A percentile compares a stretch with the other conserved stretches of the same genome.
These are phyloP conservation scores for Pseudoturritis turrita DNA, from an alignment of 345 rosid genomes.

Conservation along the genomic window DNA sequence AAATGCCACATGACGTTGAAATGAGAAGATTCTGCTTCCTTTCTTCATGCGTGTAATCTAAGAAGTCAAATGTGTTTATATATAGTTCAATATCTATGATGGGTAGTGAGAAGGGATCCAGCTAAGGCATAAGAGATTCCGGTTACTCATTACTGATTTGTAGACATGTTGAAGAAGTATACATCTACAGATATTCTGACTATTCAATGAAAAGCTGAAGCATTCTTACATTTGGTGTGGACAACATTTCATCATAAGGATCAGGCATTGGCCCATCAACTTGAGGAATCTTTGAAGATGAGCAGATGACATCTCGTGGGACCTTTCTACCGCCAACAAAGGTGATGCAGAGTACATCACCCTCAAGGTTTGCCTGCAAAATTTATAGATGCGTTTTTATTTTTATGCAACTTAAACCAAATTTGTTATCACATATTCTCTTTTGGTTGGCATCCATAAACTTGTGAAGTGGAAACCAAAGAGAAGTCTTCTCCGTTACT, in stretches of 20 bases:
- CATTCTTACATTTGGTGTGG: constrained; percentile 87
- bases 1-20: not conserved
- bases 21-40: not conserved
- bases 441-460: not conserved
- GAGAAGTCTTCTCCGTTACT: not conserved
- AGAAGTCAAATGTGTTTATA: not conserved
- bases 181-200: not conserved
- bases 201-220: constrained; percentile 14
- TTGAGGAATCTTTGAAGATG: constrained; percentile 66
- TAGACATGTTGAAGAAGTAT: not conserved
- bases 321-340: not conserved
- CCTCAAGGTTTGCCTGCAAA: constrained; percentile 23
- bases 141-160: not conserved
- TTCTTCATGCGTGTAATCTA: not conserved
- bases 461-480: not conserved
- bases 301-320: constrained; percentile 14
- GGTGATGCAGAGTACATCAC: not conserved
- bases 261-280: constrained; percentile 93
- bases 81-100: constrained; percentile 1
- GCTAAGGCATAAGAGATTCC: not conserved
- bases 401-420: not conserved
- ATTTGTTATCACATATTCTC: not conserved
- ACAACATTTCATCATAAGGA: constrained; percentile 83
- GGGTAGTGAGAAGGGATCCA: not conserved
- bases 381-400: not conserved